phyloP scores from a whole-genome alignment of 306 rosid species.

The Betula pendula region DNA sequence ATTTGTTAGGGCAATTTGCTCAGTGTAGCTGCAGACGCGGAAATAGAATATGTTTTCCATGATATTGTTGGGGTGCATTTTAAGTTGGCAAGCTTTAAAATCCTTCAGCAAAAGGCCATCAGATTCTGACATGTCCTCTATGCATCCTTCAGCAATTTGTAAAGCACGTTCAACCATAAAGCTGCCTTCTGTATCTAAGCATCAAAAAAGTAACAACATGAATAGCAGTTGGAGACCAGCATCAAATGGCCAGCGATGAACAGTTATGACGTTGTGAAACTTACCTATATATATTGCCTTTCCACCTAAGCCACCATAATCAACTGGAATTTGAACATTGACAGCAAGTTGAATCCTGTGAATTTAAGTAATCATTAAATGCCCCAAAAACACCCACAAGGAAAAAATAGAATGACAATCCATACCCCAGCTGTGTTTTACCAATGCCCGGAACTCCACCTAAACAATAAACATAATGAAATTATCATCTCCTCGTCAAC shows the following conservation, averaged over 20 bases:
- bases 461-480: slow-evolving; percentile 28
- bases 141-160: slow-evolving; percentile 90
- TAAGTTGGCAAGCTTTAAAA: slow-evolving; percentile 41
- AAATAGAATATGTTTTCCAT: slow-evolving; percentile 81
- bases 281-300: slow-evolving; percentile 91
- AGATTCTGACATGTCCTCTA: slow-evolving; percentile 65
- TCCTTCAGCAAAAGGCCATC: slow-evolving; percentile 50
- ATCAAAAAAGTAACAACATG: slow-evolving; percentile 27
- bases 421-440: slow-evolving; percentile 95
- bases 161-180: slow-evolving; percentile 90
- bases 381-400: slow-evolving; percentile 10
- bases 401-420: slow-evolving; percentile 14
- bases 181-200: slow-evolving; percentile 91
- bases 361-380: slow-evolving; percentile 22
- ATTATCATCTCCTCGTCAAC: slow-evolving; percentile 12
- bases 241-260: slow-evolving; percentile 22
- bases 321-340: slow-evolving; percentile 85
- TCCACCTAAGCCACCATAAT: slow-evolving; percentile 80
- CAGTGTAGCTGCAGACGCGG: slow-evolving; percentile 85
- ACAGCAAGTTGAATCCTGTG: slow-evolving; percentile 93
- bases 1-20: slow-evolving; percentile 84
- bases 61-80: slow-evolving; percentile 59
- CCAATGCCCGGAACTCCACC: slow-evolving; percentile 98
- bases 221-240: slow-evolving; percentile 20
- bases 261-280: slow-evolving; percentile 10